Evolutionary conservation across 2,329 filamentous ascomycete genomes (phyloP).

Genomic region (Aspergillus pseudonomiae): DNA sequence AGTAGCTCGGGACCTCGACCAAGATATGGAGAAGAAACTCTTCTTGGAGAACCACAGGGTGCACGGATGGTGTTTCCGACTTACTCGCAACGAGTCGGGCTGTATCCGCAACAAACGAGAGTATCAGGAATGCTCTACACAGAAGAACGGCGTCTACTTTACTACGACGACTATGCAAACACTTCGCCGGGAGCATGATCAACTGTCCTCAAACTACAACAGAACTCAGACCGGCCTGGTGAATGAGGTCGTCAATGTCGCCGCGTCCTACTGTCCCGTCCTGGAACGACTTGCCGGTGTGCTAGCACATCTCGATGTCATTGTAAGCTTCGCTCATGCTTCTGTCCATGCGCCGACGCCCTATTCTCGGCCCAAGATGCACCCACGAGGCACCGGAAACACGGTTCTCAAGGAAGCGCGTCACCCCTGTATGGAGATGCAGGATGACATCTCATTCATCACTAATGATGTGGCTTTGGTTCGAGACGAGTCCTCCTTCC

Average conservation of each 20-base stretch:
- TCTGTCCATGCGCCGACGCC: conserved; percentile 89
- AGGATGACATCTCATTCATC: conserved; percentile 98
- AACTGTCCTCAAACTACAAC: conserved; percentile 92
- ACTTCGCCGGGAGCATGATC: conserved; percentile 87
- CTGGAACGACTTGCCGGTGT: conserved; percentile 86
- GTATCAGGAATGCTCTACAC: conserved; percentile 94
- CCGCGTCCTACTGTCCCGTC: conserved; percentile 91
- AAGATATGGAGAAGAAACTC: conserved; percentile 97
- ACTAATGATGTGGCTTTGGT: conserved; percentile 90
- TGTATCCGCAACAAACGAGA: conserved; percentile 89
- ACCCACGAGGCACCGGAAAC: conserved; percentile 82
- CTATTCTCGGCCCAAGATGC: conserved; percentile 89
- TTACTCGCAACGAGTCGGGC: conserved; percentile 86
- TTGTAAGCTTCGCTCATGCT: conserved; percentile 89
- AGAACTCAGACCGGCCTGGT: conserved; percentile 90
- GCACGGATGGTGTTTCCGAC: conserved; percentile 93
- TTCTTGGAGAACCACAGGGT: conserved; percentile 96
- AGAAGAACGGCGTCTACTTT: conserved; percentile 99
- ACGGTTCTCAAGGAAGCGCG: conserved; percentile 91
- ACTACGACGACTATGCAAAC: conserved; percentile 81
- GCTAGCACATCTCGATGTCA: conserved; percentile 91
- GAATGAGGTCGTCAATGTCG: conserved; percentile 87
- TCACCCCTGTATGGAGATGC: conserved; percentile 97
- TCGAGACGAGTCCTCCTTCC: conserved; percentile 79
- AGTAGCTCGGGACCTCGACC: conserved; percentile 78